phyloP scores from a whole-genome alignment of 2,329 filamentous ascomycete species.

The Botrytis sinoallii region DNA sequence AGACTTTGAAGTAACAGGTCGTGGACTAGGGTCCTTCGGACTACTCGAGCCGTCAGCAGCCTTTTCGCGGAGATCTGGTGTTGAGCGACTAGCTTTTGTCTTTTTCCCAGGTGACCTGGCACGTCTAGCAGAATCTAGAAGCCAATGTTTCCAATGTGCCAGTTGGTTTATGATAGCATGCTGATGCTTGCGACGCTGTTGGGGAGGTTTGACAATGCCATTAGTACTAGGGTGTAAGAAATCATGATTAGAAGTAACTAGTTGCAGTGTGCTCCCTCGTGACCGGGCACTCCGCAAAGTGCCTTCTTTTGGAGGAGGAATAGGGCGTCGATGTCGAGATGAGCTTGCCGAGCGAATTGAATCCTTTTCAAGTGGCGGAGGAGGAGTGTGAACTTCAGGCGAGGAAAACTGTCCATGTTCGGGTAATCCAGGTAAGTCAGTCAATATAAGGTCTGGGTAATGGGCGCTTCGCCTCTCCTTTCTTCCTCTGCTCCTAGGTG shows the following conservation, averaged over 20 bases:
- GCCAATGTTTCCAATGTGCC: conserved; percentile 67
- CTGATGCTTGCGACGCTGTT: conserved; percentile 54
- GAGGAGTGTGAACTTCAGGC: conserved; percentile 47
- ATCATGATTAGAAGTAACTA: conserved; percentile 68
- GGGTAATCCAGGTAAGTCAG: conserved; percentile 74
- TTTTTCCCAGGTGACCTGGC: conserved; percentile 52
- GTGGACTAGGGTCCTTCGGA: conserved; percentile 54
- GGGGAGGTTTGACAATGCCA: conserved; percentile 31
- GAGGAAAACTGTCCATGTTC: conserved; percentile 48
- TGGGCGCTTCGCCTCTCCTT: conserved; percentile 72
- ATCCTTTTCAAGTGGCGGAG: conserved; percentile 76
- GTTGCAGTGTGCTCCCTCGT: conserved; percentile 79
- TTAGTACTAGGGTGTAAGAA: conserved; percentile 51
- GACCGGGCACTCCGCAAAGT: conserved; percentile 65
- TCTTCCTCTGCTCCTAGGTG: conserved; percentile 70
- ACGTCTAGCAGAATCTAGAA: conserved; percentile 64
- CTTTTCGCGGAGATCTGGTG: conserved; percentile 56
- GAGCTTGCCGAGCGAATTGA: conserved; percentile 73
- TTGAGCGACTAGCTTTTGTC: conserved; percentile 44
- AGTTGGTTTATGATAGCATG: conserved; percentile 65
- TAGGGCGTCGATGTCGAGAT: conserved; percentile 69
- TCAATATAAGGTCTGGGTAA: conserved; percentile 59
- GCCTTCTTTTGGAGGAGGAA: conserved; percentile 84
- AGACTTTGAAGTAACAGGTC: conserved; percentile 56
- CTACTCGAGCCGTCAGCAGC: conserved; percentile 41